phyloP scores from a whole-genome alignment of 2,329 filamentous ascomycete genomes.

The Atkinsonella texensis region DNA sequence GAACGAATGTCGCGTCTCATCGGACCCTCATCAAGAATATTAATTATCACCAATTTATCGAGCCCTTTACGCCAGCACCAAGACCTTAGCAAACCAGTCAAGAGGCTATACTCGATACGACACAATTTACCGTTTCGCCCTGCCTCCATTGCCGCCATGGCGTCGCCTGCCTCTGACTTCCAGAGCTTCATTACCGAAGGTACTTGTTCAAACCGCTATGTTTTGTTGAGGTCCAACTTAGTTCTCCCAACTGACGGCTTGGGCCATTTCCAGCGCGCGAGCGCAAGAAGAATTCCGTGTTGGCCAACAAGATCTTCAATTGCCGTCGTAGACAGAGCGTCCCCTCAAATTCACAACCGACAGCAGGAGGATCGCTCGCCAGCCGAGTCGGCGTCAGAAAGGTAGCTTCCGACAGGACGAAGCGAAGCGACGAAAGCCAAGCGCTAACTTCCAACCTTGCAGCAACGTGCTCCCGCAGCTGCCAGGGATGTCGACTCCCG shows the following conservation, averaged over 20 bases:
- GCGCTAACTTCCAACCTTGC: not conserved
- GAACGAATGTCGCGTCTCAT: slow-evolving; percentile 5
- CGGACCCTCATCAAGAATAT: not conserved
- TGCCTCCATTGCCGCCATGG: slow-evolving; percentile 19
- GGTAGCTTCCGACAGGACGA: slow-evolving; percentile 27
- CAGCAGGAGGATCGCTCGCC: slow-evolving; percentile 46
- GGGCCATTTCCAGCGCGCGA: slow-evolving; percentile 39
- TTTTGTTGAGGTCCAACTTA: not conserved
- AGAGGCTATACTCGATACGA: not conserved
- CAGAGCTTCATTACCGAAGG: slow-evolving; percentile 44
- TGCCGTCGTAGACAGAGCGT: slow-evolving; percentile 47
- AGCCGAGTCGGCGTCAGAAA: slow-evolving; percentile 65
- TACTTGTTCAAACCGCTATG: slow-evolving; percentile 13
- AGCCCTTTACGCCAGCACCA: not conserved
- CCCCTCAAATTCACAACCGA: slow-evolving; percentile 34
- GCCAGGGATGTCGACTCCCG: slow-evolving; percentile 3
- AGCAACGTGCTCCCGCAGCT: slow-evolving; percentile 11
- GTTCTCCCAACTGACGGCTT: not conserved
- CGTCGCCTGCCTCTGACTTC: slow-evolving; percentile 35
- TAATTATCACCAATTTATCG: not conserved
- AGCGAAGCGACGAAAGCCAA: not conserved
- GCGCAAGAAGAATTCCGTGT: slow-evolving; percentile 56
- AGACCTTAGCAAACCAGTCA: not conserved
- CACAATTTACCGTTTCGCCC: not conserved
- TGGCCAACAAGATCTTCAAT: slow-evolving; percentile 63